phyloP scores from a whole-genome alignment of 202 grass and related monocot genomes.

The Setaria viridis region DNA sequence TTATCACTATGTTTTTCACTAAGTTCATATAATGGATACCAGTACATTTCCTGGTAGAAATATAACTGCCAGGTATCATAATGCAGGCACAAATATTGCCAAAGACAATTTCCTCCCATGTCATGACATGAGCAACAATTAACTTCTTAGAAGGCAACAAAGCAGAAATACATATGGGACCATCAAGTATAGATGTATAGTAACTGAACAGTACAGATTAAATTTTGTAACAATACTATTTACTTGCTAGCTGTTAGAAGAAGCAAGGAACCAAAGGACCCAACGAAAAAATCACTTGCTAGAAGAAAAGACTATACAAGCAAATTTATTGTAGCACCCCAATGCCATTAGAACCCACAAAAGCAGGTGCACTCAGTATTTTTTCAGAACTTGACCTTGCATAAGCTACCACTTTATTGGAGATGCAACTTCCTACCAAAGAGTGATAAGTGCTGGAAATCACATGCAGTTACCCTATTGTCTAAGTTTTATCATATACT shows the following conservation, averaged over 20 bases:
- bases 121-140: constrained; percentile 13
- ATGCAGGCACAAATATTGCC: background rate
- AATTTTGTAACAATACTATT: background rate
- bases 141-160: background rate
- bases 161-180: background rate
- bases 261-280: background rate
- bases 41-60: background rate
- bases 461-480: background rate
- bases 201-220: background rate
- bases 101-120: background rate
- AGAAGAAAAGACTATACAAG: background rate
- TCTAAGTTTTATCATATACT: background rate
- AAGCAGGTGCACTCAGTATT: constrained; percentile 20
- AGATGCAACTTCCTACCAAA: constrained; percentile 10
- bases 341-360: constrained; percentile 1
- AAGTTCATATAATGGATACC: background rate
- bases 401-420: constrained; percentile 37
- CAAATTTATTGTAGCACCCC: constrained; percentile 19
- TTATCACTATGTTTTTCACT: background rate
- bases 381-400: constrained; percentile 18
- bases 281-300: background rate
- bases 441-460: background rate
- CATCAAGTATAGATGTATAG: constrained; percentile 28
- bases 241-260: background rate
- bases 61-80: background rate